Evolutionary conservation across 2,329 filamentous ascomycete species (phyloP).

Genomic region (Fusarium xylarioides): DNA sequence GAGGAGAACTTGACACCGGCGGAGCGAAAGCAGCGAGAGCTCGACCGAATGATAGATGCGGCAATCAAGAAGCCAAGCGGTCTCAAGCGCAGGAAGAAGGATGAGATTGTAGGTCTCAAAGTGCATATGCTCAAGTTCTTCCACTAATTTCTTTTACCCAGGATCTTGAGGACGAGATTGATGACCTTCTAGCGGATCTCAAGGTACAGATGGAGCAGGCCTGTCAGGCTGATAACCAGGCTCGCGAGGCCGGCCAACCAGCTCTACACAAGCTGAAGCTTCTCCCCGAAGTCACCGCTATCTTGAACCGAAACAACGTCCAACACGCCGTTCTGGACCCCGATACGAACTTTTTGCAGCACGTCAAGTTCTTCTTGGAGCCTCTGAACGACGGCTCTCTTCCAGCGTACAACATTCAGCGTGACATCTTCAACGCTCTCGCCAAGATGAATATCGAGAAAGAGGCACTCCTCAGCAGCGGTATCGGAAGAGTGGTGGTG

Average conservation of each 20-base stretch:
- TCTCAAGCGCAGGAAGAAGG: conserved; percentile 79
- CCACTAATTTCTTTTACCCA: conserved; percentile 49
- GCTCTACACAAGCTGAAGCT: conserved; percentile 94
- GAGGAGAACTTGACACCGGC: conserved; percentile 85
- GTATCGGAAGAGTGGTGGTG: conserved; percentile 93
- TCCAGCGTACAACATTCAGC: conserved; percentile 96
- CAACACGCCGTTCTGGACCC: conserved; percentile 88
- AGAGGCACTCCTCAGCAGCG: conserved; percentile 86
- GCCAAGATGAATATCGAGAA: conserved; percentile 87
- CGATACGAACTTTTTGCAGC: conserved; percentile 93
- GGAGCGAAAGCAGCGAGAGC: conserved; percentile 82
- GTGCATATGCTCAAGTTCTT: background rate
- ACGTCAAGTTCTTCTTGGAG: conserved; percentile 96
- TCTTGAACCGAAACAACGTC: conserved; percentile 89
- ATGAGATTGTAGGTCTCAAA: conserved; percentile 76
- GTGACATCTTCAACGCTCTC: conserved; percentile 87
- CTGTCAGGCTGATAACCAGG: conserved; percentile 84
- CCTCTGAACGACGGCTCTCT: conserved; percentile 93
- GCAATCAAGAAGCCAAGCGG: conserved; percentile 79
- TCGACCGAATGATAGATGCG: conserved; percentile 88
- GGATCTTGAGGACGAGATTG: conserved; percentile 90
- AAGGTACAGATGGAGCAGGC: conserved; percentile 91
- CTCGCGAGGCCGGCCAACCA: conserved; percentile 80
- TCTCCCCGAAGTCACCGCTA: conserved; percentile 85
- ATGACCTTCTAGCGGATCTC: conserved; percentile 87